Conservation (phyloP, 75 land plant genomes). For the Azolla pinnata region DNA sequence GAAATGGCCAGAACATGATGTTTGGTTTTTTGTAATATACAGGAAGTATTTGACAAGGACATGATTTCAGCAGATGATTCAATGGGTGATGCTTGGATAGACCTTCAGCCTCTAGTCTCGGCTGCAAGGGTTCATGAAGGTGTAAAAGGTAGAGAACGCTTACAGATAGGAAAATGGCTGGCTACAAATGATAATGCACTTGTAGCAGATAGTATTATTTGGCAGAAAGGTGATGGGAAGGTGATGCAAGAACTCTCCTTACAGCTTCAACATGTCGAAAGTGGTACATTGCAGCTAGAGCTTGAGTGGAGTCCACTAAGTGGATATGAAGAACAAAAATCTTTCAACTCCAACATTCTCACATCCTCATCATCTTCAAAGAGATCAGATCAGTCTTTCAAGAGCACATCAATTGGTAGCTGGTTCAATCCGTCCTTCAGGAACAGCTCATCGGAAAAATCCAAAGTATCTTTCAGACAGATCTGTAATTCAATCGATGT, state of each 20-base stretch:
- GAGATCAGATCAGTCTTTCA: conserved; percentile 25
- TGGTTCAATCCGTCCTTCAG: background rate
- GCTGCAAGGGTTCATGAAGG: conserved; percentile 69
- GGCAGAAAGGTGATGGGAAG: conserved; percentile 51
- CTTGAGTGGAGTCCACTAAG: conserved; percentile 78
- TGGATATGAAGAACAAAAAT: conserved; percentile 78
- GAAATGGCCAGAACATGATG: too few relatives aligned
- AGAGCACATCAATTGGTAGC: conserved; percentile 21
- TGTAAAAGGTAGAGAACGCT: conserved; percentile 28
- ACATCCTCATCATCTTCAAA: conserved; percentile 22
- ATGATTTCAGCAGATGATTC: conserved; percentile 81
- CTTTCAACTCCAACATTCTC: conserved; percentile 61
- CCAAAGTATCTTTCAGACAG: too few relatives aligned
- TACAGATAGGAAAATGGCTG: conserved; percentile 93
- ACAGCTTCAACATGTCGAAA: conserved; percentile 86
- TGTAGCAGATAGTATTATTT: conserved; percentile 61
- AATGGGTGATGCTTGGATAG: conserved; percentile 95
- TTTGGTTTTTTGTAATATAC: conserved; percentile 13
- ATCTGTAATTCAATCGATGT: too few relatives aligned
- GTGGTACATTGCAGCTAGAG: conserved; percentile 65
- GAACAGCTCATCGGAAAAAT: too few relatives aligned
- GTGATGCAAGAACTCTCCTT: conserved; percentile 62
- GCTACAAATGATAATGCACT: conserved; percentile 79
- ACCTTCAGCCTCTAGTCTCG: conserved; percentile 72
- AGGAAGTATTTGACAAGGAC: conserved; percentile 84